Conservation (phyloP, 2,329 filamentous ascomycete species). For the Daldinia sp. region DNA sequence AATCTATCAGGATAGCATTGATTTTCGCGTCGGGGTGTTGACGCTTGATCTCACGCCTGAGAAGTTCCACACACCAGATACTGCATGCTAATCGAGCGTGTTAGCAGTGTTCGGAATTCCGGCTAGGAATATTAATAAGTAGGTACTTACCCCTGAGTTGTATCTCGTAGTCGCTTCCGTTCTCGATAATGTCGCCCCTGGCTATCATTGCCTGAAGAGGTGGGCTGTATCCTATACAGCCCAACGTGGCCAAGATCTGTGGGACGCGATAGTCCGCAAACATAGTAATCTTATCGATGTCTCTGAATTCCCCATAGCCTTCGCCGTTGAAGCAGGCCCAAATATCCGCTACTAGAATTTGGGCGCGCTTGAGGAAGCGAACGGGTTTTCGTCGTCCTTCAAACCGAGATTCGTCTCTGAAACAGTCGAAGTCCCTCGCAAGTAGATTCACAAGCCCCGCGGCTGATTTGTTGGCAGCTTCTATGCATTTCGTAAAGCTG, state of each 20-base stretch:
- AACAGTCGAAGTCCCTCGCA: conserved; percentile 84
- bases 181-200: conserved; percentile 72
- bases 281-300: conserved; percentile 97
- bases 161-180: conserved; percentile 83
- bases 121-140: conserved; percentile 3
- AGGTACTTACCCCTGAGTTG: conserved; percentile 78
- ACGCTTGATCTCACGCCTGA: conserved; percentile 81
- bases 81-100: conserved; percentile 73
- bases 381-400: conserved; percentile 77
- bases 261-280: conserved; percentile 98
- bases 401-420: conserved; percentile 83
- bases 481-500: conserved; percentile 78
- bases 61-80: conserved; percentile 95
- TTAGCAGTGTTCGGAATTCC: conserved; percentile 10
- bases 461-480: conserved; percentile 81
- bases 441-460: conserved; percentile 88
- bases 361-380: conserved; percentile 90
- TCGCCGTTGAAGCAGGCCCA: conserved; percentile 95
- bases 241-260: conserved; percentile 87
- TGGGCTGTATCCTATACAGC: conserved; percentile 87
- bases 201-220: conserved; percentile 78
- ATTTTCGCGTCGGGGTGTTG: conserved; percentile 76
- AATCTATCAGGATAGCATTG: conserved; percentile 96
- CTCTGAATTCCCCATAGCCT: conserved; percentile 82
- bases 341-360: conserved; percentile 94